Evolutionary conservation across 1,139 yeast genomes (phyloP).

Genomic region (Geotrichum bryndzae): DNA sequence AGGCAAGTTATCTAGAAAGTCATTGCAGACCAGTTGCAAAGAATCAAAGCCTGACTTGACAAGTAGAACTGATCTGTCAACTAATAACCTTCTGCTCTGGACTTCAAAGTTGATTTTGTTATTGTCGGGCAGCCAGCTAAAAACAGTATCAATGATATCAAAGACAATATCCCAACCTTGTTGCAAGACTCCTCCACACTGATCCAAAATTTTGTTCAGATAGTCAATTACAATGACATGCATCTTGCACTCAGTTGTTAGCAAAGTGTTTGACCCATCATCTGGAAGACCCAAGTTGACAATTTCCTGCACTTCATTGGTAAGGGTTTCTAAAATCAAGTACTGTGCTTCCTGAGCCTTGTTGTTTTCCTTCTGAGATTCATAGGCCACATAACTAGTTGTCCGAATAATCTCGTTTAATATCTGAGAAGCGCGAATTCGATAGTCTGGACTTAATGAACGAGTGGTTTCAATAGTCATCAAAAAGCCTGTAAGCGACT

Average conservation of each 20-base stretch:
- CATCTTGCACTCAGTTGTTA: conserved; percentile 43
- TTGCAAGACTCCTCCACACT: conserved; percentile 57
- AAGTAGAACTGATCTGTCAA: conserved; percentile 32
- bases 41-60: conserved; percentile 70
- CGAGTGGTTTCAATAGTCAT: conserved; percentile 42
- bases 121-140: conserved; percentile 38
- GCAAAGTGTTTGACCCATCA: conserved; percentile 22
- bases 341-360: conserved; percentile 16
- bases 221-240: conserved; percentile 57
- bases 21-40: conserved; percentile 75
- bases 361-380: conserved; percentile 6
- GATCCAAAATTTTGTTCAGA: conserved; percentile 64
- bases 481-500: conserved; percentile 42
- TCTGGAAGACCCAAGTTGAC: conserved; percentile 20
- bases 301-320: conserved; percentile 13
- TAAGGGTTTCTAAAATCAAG: conserved; percentile 19
- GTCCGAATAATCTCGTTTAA: conserved; percentile 45
- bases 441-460: conserved; percentile 37
- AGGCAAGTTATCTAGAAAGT: conserved; percentile 70
- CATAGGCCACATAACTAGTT: conserved; percentile 30
- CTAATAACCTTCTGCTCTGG: conserved; percentile 32
- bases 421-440: conserved; percentile 45
- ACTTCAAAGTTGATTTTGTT: conserved; percentile 33
- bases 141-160: conserved; percentile 62
- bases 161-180: conserved; percentile 71